These are phyloP conservation scores for Mortierella sp. DNA, from an alignment of 371 early-diverging fungal genomes.

Conservation along the genomic window DNA sequence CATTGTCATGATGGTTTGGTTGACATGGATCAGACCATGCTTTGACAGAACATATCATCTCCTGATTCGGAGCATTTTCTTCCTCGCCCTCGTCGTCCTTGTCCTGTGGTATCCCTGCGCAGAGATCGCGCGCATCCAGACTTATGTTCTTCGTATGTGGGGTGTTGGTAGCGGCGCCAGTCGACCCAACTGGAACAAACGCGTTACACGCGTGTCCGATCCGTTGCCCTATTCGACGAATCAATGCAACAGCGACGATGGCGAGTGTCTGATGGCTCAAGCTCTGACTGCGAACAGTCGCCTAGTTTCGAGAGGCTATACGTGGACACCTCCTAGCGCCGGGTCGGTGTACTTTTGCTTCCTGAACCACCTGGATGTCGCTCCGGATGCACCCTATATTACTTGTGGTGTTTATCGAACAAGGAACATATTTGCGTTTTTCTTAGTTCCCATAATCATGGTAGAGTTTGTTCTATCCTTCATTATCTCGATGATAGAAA, in stretches of 20 bases:
- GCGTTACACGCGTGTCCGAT: too few species aligned
- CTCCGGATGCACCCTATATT: background rate
- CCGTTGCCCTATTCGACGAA: background rate
- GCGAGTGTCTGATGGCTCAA: background rate
- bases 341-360: constrained; percentile 20
- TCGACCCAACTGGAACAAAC: background rate
- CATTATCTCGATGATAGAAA: background rate
- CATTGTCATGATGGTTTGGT: constrained; percentile 1
- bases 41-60: background rate
- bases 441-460: background rate
- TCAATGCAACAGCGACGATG: background rate
- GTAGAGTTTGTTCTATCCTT: background rate
- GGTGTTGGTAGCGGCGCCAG: background rate
- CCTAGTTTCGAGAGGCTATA: background rate
- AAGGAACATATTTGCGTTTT: background rate
- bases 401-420: constrained; percentile 16
- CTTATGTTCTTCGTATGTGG: background rate
- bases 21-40: background rate
- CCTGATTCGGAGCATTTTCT: background rate
- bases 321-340: constrained; percentile 3
- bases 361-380: constrained; percentile 4
- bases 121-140: constrained; percentile 1
- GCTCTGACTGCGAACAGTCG: background rate
- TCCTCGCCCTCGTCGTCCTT: background rate
- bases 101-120: constrained; percentile 8